These are phyloP conservation scores for Ascochyta fabae DNA, from an alignment of 2,329 filamentous ascomycete genomes.

Conservation along the genomic window DNA sequence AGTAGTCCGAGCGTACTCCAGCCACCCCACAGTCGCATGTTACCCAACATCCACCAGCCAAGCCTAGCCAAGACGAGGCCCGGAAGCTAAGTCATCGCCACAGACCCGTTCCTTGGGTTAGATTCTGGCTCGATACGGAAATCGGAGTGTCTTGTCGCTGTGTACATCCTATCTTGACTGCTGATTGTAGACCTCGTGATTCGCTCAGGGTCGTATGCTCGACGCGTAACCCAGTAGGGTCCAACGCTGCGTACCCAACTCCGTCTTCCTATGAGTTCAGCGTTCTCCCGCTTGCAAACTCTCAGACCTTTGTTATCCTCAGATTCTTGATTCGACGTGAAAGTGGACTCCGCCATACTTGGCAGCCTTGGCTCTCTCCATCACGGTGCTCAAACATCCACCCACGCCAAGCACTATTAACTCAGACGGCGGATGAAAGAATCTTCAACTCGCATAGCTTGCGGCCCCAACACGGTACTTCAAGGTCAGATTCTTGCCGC, in stretches of 20 bases:
- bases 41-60: constrained; percentile 8
- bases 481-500: constrained; percentile 10
- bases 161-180: not conserved
- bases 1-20: constrained; percentile 1
- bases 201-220: too few relatives aligned
- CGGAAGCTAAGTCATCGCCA: constrained; percentile 10
- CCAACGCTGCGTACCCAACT: not conserved
- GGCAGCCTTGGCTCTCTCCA: constrained; percentile 26
- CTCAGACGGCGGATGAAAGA: constrained; percentile 12
- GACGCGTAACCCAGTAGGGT: not conserved
- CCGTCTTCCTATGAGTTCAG: not conserved
- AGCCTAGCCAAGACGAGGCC: constrained; percentile 25
- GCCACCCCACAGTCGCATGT: constrained; percentile 1
- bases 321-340: constrained; percentile 20
- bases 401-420: constrained; percentile 23
- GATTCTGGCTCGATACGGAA: not conserved
- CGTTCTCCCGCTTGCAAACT: not conserved
- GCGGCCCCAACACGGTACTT: constrained; percentile 25
- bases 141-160: not conserved
- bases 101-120: not conserved
- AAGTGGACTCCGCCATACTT: constrained; percentile 22
- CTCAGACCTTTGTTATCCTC: not conserved
- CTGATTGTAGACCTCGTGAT: not conserved
- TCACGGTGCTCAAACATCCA: constrained; percentile 41
- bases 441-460: constrained; percentile 18